These are phyloP conservation scores for Staphylotrichum tortipilum DNA, from an alignment of 495 filamentous ascomycete species.

Conservation along the genomic window DNA sequence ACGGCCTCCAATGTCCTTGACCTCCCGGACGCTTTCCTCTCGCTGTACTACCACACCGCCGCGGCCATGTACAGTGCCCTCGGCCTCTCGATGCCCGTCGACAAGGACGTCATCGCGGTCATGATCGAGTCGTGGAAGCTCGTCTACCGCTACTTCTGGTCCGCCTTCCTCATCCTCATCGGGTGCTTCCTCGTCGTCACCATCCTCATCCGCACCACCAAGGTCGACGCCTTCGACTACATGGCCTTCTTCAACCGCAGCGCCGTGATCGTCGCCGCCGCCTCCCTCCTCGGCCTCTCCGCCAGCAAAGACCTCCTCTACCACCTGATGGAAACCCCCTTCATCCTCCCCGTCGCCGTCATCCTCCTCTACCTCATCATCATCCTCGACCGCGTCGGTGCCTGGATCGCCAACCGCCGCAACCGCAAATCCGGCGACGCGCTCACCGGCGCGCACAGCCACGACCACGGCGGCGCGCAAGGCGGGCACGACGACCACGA, in stretches of 20 bases:
- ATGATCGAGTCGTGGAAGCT: constrained; percentile 21
- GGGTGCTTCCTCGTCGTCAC: constrained; percentile 14
- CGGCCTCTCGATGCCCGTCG: constrained; percentile 7
- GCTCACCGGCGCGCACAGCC: neutral
- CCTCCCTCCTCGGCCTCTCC: constrained; percentile 6
- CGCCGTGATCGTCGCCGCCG: constrained; percentile 1
- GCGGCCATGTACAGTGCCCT: constrained; percentile 14
- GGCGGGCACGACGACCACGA: neutral
- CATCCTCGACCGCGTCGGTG: constrained; percentile 12
- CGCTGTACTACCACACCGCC: neutral
- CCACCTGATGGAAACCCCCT: constrained; percentile 7
- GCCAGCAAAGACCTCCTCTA: constrained; percentile 11
- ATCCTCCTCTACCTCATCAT: constrained; percentile 12
- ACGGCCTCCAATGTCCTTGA: neutral
- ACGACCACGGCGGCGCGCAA: neutral
- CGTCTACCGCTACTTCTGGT: constrained; percentile 20
- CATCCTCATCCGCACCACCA: constrained; percentile 17
- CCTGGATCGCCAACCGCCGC: constrained; percentile 12
- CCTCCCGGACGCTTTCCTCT: constrained; percentile 1
- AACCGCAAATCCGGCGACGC: constrained; percentile 12
- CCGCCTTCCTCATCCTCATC: constrained; percentile 9
- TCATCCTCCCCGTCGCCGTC: constrained; percentile 11
- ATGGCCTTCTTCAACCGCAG: constrained; percentile 2
- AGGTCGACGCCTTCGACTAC: constrained; percentile 15
- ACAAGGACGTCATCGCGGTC: constrained; percentile 6